These are phyloP conservation scores for Vitellaria paradoxa DNA, from an alignment of 179 eudicot genomes.

Conservation along the genomic window DNA sequence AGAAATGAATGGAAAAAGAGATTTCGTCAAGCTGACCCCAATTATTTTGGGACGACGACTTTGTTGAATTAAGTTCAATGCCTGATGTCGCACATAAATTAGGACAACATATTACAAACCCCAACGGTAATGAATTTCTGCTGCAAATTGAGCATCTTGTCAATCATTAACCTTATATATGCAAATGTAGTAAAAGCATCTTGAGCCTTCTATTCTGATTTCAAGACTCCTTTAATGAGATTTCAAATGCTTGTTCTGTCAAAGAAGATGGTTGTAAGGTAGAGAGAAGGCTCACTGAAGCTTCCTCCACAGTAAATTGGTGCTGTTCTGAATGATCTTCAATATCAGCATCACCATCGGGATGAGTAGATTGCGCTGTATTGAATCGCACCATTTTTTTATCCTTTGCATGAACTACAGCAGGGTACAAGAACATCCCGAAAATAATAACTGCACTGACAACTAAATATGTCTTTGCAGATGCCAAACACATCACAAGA, in stretches of 20 bases:
- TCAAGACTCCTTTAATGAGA: conserved; percentile 15
- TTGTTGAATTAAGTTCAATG: background rate
- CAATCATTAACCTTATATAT: background rate
- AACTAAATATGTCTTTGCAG: conserved; percentile 43
- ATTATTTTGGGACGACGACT: too few relatives aligned
- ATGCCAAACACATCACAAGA: conserved; percentile 74
- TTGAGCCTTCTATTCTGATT: conserved; percentile 17
- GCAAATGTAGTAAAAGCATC: background rate
- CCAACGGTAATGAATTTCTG: background rate
- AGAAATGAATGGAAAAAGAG: too few relatives aligned
- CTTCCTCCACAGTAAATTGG: conserved; percentile 36
- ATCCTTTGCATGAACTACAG: conserved; percentile 32
- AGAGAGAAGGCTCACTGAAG: conserved; percentile 39
- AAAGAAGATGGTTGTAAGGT: conserved; percentile 19
- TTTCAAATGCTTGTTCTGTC: conserved; percentile 17
- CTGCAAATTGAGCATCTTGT: background rate
- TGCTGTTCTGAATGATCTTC: conserved; percentile 23
- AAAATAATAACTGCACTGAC: conserved; percentile 43
- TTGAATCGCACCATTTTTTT: conserved; percentile 28
- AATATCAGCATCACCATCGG: conserved; percentile 23
- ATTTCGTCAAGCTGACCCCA: too few relatives aligned
- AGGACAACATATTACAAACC: background rate
- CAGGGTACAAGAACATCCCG: conserved; percentile 49
- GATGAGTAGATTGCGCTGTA: conserved; percentile 10
- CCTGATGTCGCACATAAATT: background rate